phyloP scores from a whole-genome alignment of 2,329 filamentous ascomycete genomes.

The Leptographium radiaticola region DNA sequence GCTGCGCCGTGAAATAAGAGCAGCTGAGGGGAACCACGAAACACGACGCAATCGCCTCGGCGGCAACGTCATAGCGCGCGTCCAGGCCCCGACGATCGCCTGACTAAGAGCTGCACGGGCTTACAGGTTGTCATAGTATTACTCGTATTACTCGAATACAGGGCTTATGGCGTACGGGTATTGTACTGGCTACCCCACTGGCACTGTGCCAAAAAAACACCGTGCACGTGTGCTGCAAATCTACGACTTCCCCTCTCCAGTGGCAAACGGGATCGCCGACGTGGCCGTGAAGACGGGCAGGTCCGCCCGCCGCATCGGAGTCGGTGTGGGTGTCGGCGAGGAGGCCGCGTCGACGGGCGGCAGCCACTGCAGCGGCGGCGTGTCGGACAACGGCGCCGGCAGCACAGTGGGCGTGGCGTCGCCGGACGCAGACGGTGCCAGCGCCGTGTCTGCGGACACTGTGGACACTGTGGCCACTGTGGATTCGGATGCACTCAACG shows the following conservation, averaged over 20 bases:
- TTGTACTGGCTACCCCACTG: too few relatives aligned
- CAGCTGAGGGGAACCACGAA: too few relatives aligned
- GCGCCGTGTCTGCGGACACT: too few relatives aligned
- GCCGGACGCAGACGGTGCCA: too few relatives aligned
- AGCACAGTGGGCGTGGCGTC: conserved; percentile 6
- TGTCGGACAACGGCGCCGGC: conserved; percentile 14
- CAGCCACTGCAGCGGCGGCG: conserved; percentile 33
- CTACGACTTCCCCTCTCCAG: background rate
- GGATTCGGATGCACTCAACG: conserved; percentile 14
- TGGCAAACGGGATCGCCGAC: conserved; percentile 34
- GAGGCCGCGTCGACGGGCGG: conserved; percentile 26
- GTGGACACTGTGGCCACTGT: conserved; percentile 6
- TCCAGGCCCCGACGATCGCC: background rate
- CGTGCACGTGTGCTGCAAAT: background rate
- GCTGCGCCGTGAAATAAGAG: too few relatives aligned
- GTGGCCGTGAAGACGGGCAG: conserved; percentile 27
- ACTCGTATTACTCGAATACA: too few relatives aligned
- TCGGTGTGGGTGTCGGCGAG: conserved; percentile 13
- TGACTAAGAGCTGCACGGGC: too few relatives aligned
- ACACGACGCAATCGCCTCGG: background rate
- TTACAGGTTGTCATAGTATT: too few relatives aligned
- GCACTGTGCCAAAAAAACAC: background rate
- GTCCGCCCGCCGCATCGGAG: conserved; percentile 23
- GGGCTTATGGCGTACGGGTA: too few relatives aligned
- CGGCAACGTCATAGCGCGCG: background rate